These are phyloP conservation scores for Chaetomium strumarium DNA, from an alignment of 2,329 filamentous ascomycete species.

Conservation along the genomic window DNA sequence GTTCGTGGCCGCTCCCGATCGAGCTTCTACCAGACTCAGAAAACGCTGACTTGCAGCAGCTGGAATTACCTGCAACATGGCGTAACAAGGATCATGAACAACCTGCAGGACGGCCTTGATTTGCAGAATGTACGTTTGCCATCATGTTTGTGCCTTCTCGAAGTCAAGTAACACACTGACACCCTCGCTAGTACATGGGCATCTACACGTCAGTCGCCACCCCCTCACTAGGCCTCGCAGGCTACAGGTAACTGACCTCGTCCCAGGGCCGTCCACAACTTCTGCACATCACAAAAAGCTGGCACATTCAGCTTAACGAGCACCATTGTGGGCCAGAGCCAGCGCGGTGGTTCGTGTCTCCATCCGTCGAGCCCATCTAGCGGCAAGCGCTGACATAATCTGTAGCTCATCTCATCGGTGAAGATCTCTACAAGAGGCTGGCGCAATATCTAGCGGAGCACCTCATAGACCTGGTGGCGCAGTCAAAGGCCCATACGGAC, in stretches of 20 bases:
- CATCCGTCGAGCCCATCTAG: not conserved
- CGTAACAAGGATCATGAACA: constrained; percentile 88
- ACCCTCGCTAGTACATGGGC: constrained; percentile 71
- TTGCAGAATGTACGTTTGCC: constrained; percentile 67
- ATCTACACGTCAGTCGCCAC: constrained; percentile 68
- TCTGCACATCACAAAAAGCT: constrained; percentile 96
- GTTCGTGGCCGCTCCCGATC: constrained; percentile 15
- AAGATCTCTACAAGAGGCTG: constrained; percentile 90
- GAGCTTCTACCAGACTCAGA: not conserved
- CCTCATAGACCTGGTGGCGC: constrained; percentile 61
- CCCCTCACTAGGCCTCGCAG: not conserved
- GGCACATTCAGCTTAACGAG: constrained; percentile 48
- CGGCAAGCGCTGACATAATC: constrained; percentile 5
- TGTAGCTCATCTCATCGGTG: constrained; percentile 86
- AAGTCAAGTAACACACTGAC: constrained; percentile 10
- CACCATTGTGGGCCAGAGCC: constrained; percentile 11
- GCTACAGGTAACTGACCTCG: constrained; percentile 31
- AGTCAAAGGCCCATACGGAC: constrained; percentile 76
- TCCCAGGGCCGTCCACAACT: constrained; percentile 84
- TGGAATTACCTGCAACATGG: constrained; percentile 87
- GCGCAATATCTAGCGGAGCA: constrained; percentile 79
- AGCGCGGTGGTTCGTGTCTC: constrained; percentile 20
- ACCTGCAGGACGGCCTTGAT: constrained; percentile 86
- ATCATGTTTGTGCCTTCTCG: constrained; percentile 9
- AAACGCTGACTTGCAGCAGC: constrained; percentile 39